These are phyloP conservation scores for Phytophthora pinifolia DNA, from an alignment of 352 stramenopile genomes.

Conservation along the genomic window DNA sequence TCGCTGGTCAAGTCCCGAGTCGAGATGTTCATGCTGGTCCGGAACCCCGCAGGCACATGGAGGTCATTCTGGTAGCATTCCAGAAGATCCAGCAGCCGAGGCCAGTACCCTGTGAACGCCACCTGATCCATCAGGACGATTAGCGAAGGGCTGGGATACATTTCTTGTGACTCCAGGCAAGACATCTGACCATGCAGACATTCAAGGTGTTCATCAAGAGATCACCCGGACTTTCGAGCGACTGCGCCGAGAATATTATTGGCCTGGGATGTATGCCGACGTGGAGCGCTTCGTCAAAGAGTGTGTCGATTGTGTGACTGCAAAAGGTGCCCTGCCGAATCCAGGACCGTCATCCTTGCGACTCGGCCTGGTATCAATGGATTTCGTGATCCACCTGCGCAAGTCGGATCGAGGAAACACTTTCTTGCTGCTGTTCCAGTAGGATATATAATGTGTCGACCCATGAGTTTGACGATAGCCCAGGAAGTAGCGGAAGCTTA, in stretches of 20 bases:
- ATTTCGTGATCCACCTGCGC: background rate
- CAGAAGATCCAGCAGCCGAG: too few relatives aligned
- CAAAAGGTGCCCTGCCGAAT: background rate
- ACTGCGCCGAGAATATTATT: background rate
- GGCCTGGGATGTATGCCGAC: background rate
- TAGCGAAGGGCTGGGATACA: too few relatives aligned
- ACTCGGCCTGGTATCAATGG: background rate
- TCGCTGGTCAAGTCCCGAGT: too few relatives aligned
- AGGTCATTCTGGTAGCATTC: too few relatives aligned
- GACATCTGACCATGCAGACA: background rate
- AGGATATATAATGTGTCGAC: background rate
- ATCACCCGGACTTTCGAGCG: background rate
- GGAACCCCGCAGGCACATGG: too few relatives aligned
- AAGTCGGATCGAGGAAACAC: conserved; percentile 1
- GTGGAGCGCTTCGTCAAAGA: conserved; percentile 1
- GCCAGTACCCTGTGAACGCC: too few relatives aligned
- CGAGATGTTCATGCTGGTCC: too few relatives aligned
- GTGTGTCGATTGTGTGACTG: background rate
- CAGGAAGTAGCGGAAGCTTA: background rate
- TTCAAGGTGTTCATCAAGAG: background rate
- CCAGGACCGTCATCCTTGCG: background rate
- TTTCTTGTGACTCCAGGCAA: too few relatives aligned
- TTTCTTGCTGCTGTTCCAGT: background rate
- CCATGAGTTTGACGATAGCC: background rate
- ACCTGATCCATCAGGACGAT: too few relatives aligned